Evolutionary conservation across 2,329 filamentous ascomycete species (phyloP), one percentile per base, ranked within the genome.

Genomic region (Cladophialophora yegresii): DNA sequence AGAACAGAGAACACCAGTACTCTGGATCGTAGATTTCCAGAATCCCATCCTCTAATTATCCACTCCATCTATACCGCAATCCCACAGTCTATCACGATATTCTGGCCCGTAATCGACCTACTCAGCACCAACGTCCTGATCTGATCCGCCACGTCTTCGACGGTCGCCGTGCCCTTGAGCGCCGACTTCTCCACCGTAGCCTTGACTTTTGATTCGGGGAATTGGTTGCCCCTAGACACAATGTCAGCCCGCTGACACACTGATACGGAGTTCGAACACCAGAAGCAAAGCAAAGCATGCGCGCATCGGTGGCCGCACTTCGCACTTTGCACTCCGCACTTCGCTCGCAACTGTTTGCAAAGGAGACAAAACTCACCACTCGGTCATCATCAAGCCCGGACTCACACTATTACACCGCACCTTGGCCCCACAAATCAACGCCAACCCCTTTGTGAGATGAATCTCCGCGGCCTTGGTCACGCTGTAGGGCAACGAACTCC

Each of bases 381-480:
- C 88, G 86, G 61, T 90, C 72, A 88, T 77, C 69, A 90, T 73
- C 70, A 89, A 77, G 1, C 87, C 87, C 0, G 87, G 87, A 58
- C 85, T 77, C 1, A 90, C 82, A 47, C 85, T 85, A 74, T 90
- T 90, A 32, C 87, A 80, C 49, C 87, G 78, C 23, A 89, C 78
- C 74, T 87, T 88, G 1, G 81, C 78, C 0, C 87, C 87, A 68
- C 88, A 83, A 13, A 84, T 85, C 60, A 82, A 78, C 2, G 87
- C 87, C 49, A 90, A 76, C 64, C 85, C 85, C 72, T 87, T 87
- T 78, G 87, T 86, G 53, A 89, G 75, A 75, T 90, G 88, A 59
- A 90, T 74, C 77, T 88, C 85, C 10, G 91, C 91, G 0, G 90
- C 85, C 74, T 95, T 95, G 43, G 89, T 90, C 20, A 93, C 88